Conservation (phyloP, 768 basidiomycete species). For the Termitomyces sp. region DNA sequence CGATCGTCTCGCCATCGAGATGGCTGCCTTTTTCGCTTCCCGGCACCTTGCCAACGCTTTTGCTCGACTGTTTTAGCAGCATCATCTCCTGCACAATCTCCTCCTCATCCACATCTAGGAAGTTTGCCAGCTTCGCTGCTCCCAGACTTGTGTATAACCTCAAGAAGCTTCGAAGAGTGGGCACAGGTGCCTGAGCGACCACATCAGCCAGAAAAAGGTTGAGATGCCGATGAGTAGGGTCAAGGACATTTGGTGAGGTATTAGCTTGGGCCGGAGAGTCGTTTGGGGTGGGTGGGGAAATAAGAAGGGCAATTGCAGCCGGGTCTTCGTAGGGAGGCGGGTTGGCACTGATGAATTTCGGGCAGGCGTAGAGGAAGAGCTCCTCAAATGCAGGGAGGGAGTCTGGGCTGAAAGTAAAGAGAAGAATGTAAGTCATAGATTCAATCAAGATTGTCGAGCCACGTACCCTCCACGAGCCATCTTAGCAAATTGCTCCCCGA, state of each 20-base stretch:
- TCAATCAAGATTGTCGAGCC: not conserved
- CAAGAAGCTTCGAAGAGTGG: slow-evolving; percentile 87
- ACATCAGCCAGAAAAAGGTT: slow-evolving; percentile 83
- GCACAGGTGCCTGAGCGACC: slow-evolving; percentile 68
- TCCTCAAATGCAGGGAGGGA: slow-evolving; percentile 83
- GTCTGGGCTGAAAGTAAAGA: slow-evolving; percentile 48
- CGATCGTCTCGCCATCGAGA: slow-evolving; percentile 82
- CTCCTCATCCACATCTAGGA: slow-evolving; percentile 91
- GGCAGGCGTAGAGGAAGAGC: slow-evolving; percentile 91
- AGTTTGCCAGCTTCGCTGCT: slow-evolving; percentile 86
- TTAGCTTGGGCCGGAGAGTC: slow-evolving; percentile 25
- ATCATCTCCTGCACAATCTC: slow-evolving; percentile 96
- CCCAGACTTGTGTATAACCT: slow-evolving; percentile 95
- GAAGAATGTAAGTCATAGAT: not conserved
- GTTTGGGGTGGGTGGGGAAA: slow-evolving; percentile 33
- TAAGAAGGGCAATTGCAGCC: slow-evolving; percentile 50
- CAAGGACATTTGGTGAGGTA: slow-evolving; percentile 37
- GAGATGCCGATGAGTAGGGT: slow-evolving; percentile 84
- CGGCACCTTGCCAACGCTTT: slow-evolving; percentile 67
- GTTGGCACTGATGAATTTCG: slow-evolving; percentile 95
- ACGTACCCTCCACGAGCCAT: slow-evolving; percentile 75
- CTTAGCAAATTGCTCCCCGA: slow-evolving; percentile 85
- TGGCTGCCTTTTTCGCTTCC: slow-evolving; percentile 55
- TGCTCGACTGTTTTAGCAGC: slow-evolving; percentile 88
- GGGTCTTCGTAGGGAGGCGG: slow-evolving; percentile 91